These are phyloP conservation scores for Penicillium sp. DNA, from an alignment of 2,329 filamentous ascomycete genomes.

Conservation along the genomic window DNA sequence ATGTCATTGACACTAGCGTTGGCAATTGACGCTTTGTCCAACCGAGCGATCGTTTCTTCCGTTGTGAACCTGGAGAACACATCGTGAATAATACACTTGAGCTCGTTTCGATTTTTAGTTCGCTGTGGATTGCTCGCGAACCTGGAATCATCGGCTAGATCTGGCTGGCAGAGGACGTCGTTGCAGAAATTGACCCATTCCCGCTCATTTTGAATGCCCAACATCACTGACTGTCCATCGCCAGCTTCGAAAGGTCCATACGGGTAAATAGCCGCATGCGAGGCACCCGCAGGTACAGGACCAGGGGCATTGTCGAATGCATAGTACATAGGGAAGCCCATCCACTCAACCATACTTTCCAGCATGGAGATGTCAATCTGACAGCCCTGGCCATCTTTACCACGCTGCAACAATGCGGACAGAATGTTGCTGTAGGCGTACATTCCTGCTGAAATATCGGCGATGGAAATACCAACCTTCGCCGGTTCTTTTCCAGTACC, in stretches of 20 bases:
- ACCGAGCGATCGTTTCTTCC: conserved; percentile 42
- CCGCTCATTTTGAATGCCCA: conserved; percentile 59
- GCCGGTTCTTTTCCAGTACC: conserved; percentile 47
- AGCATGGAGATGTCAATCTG: conserved; percentile 59
- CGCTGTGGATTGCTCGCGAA: conserved; percentile 52
- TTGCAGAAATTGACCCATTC: conserved; percentile 55
- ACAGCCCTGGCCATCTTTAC: conserved; percentile 50
- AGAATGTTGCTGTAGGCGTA: conserved; percentile 55
- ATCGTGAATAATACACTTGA: conserved; percentile 49
- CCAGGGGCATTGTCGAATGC: conserved; percentile 47
- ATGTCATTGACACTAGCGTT: conserved; percentile 58
- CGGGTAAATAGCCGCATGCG: conserved; percentile 57
- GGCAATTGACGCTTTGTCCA: conserved; percentile 53
- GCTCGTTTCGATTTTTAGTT: conserved; percentile 47
- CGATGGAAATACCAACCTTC: conserved; percentile 57
- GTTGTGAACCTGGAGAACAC: conserved; percentile 43
- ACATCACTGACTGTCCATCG: conserved; percentile 52
- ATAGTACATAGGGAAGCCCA: conserved; percentile 58
- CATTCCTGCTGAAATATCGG: conserved; percentile 55
- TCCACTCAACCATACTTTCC: conserved; percentile 60
- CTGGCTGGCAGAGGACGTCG: conserved; percentile 46
- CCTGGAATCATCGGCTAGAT: conserved; percentile 46
- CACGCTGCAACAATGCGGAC: conserved; percentile 51
- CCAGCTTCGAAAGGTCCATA: conserved; percentile 57
- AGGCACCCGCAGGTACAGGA: conserved; percentile 50